Percentiles rank a stretch among this genome's conserved stretches.
These are phyloP conservation scores for Bacidia rubella DNA, from an alignment of 495 filamentous ascomycete genomes.

Conservation along the genomic window DNA sequence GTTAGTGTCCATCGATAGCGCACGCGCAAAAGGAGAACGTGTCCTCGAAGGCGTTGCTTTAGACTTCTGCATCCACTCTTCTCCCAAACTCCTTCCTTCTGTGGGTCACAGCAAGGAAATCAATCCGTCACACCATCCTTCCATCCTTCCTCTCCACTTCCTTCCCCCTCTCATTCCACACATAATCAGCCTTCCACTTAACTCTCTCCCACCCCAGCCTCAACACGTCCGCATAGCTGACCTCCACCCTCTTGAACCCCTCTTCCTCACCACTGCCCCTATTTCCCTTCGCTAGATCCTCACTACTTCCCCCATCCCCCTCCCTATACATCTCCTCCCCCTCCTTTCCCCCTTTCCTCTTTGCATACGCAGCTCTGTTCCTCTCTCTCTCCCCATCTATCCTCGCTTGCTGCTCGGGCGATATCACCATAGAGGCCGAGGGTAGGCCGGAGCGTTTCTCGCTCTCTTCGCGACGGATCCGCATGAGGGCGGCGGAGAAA, in stretches of 20 bases:
- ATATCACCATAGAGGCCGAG: slow-evolving; percentile 16
- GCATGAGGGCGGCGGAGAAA: slow-evolving; percentile 40
- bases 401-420: slow-evolving; percentile 22
- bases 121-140: slow-evolving; percentile 1
- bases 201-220: slow-evolving; percentile 18
- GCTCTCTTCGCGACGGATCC: slow-evolving; percentile 68
- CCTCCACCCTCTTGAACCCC: slow-evolving; percentile 1
- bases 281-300: background rate
- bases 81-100: too few relatives aligned
- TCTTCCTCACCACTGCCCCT: background rate
- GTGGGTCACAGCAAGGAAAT: too few relatives aligned
- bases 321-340: background rate
- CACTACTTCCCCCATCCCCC: background rate
- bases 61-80: too few relatives aligned
- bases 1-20: too few relatives aligned
- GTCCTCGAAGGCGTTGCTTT: too few relatives aligned
- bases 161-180: slow-evolving; percentile 8
- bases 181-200: slow-evolving; percentile 35
- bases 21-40: too few relatives aligned
- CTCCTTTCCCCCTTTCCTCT: slow-evolving; percentile 2
- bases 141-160: slow-evolving; percentile 17
- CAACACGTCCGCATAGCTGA: background rate
- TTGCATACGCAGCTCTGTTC: slow-evolving; percentile 22
- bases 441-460: slow-evolving; percentile 34
- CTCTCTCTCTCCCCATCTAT: slow-evolving; percentile 18